Percentiles rank a stretch among this genome's conserved stretches.
Evolutionary conservation across 345 rosid genomes (phyloP).

Genomic region (Sonneratia caseolaris): DNA sequence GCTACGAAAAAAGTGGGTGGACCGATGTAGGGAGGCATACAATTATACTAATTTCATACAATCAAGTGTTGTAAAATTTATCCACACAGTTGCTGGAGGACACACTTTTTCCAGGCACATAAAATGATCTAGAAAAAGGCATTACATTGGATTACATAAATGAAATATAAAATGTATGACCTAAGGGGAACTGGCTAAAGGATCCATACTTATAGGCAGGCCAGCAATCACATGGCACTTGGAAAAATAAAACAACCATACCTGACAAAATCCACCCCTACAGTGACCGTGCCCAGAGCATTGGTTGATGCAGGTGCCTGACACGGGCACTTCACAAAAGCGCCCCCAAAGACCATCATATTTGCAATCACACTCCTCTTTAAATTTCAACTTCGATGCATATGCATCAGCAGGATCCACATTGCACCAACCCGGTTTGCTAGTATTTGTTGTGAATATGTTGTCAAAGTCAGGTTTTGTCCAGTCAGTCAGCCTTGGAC

Average conservation of each 20-base stretch:
- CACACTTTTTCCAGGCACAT: too few species aligned
- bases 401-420: slow-evolving; percentile 79
- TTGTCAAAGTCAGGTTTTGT: slow-evolving; percentile 66
- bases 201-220: background rate
- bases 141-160: too few species aligned
- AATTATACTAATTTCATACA: background rate
- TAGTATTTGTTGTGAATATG: slow-evolving; percentile 59
- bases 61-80: background rate
- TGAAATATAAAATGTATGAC: too few species aligned
- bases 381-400: slow-evolving; percentile 43
- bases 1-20: background rate
- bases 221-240: background rate
- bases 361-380: slow-evolving; percentile 92
- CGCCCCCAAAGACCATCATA: slow-evolving; percentile 80
- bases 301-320: slow-evolving; percentile 70
- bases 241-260: slow-evolving; percentile 9
- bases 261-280: slow-evolving; percentile 96
- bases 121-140: too few species aligned
- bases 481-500: slow-evolving; percentile 61
- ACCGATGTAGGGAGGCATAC: background rate
- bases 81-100: background rate
- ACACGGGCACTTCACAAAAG: slow-evolving; percentile 82
- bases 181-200: background rate
- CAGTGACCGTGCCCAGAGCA: slow-evolving; percentile 86
- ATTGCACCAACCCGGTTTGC: slow-evolving; percentile 92